These are phyloP conservation scores for Hypoxylon sp. DNA, from an alignment of 2,329 filamentous ascomycete species.

Conservation along the genomic window DNA sequence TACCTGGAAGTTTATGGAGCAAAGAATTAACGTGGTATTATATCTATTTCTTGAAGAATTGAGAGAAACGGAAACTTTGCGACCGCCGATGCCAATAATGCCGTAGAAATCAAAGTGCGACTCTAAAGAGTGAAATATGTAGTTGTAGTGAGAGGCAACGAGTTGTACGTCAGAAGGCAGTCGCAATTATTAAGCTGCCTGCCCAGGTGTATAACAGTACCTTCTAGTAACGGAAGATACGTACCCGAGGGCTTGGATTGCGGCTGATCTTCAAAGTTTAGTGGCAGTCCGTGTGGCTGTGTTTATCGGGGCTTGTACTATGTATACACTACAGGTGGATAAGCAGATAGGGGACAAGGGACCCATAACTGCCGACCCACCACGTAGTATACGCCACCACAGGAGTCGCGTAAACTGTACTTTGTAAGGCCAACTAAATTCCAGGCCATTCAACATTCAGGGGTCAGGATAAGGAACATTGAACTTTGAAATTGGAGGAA, in stretches of 20 bases:
- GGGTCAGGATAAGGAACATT: conserved; percentile 27
- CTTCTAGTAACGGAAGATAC: conserved; percentile 29
- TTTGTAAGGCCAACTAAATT: conserved; percentile 24
- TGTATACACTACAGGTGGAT: conserved; percentile 2
- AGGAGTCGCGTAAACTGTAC: conserved; percentile 15
- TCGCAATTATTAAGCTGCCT: conserved; percentile 12
- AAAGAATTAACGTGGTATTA: not conserved
- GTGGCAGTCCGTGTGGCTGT: conserved; percentile 18
- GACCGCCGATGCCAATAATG: not conserved
- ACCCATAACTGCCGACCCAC: conserved; percentile 30
- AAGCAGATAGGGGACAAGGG: conserved; percentile 4
- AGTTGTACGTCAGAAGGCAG: conserved; percentile 31
- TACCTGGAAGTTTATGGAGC: not conserved
- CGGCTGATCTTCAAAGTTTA: conserved; percentile 1
- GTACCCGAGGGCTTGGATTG: not conserved
- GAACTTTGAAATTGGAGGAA: conserved; percentile 43
- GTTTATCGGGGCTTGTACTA: not conserved
- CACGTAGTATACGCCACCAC: conserved; percentile 7
- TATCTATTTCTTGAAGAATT: not conserved
- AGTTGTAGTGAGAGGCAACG: conserved; percentile 26
- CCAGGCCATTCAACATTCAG: conserved; percentile 11
- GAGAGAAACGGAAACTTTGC: not conserved
- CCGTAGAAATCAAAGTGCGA: not conserved
- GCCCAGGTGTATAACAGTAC: conserved; percentile 13
- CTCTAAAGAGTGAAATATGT: conserved; percentile 7